Evolutionary conservation across 2,329 filamentous ascomycete genomes (phyloP), one percentile per base, ranked within the genome.

Genomic region (Pseudodiploospora longispora): DNA sequence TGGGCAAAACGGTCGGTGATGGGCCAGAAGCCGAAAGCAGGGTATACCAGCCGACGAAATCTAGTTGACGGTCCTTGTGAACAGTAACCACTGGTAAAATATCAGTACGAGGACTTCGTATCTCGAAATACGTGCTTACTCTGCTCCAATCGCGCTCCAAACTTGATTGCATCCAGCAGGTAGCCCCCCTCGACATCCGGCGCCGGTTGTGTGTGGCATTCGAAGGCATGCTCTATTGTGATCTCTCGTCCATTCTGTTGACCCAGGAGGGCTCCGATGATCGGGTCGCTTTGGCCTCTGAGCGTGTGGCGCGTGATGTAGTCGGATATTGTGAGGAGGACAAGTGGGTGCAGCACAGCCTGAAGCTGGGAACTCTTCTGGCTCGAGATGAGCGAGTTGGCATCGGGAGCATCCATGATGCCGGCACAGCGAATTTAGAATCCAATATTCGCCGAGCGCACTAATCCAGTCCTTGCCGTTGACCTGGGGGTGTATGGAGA

Each of bases 241-340:
- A 96, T 84, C 57, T 91, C 83, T 46, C 88, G 83, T 19, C 91
- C 91, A 70, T 88, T 86, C 56, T 96, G 90, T 59, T 93, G 87
- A 10, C 93, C 93, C 5, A 98, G 68, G n/a, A 98, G 74, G 42
- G 85, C 89, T 45, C 93, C 93, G 3, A 91, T 78, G 12, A 96
- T 76, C 10, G 89, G 88, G 0, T 86, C 86, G 12, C 71, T 63
- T 56, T 89, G 82, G 42, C 80, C 71, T 47, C 93, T 81, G 45
- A 95, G 75, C 1, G 83, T 87, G 64, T 95, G 90, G 48, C 93
- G 81, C 47, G 91, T 95, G 63, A 97, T 89, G 64, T 95, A 94
- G 66, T 98, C 93, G 55, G 91, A 95, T 57, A 98, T 93, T 52
- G 86, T 94, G 67, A 98, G 86, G 53, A 97, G 84, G 42, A 95